Conservation (phyloP, 1,139 yeast genomes). For the Pichia sp. region DNA sequence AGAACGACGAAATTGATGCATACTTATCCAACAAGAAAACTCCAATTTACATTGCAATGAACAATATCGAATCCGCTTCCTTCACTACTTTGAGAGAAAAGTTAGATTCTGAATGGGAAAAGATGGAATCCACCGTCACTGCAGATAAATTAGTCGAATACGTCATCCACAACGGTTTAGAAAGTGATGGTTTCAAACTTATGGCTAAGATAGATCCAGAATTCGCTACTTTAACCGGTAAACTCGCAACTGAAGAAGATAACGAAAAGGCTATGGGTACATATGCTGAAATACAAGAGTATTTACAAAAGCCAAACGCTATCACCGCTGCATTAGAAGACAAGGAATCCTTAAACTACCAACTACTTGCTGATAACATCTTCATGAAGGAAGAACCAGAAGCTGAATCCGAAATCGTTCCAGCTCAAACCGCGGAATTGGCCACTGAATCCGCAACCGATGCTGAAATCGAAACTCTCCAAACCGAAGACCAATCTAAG, state of each 20-base stretch:
- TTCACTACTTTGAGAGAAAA: constrained; percentile 20
- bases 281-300: constrained; percentile 21
- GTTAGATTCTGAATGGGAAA: constrained; percentile 22
- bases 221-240: constrained; percentile 19
- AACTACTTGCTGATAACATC: constrained; percentile 20
- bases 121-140: constrained; percentile 21
- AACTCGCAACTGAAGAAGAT: constrained; percentile 14
- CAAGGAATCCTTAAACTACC: constrained; percentile 23
- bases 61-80: constrained; percentile 20
- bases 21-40: constrained; percentile 21
- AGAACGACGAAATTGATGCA: constrained; percentile 24
- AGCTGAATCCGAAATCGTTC: not conserved
- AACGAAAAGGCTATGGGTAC: constrained; percentile 20
- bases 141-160: constrained; percentile 27
- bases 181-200: constrained; percentile 25
- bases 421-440: not conserved
- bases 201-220: constrained; percentile 24
- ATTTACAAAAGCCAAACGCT: constrained; percentile 20
- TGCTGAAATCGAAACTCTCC: constrained; percentile 6
- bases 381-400: constrained; percentile 9
- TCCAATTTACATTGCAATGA: constrained; percentile 25
- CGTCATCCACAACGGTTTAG: constrained; percentile 22
- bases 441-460: constrained; percentile 9
- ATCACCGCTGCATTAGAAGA: constrained; percentile 23
- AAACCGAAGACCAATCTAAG: constrained; percentile 24